These are phyloP conservation scores for Cryphonectria carpinicola DNA, from an alignment of 2,329 filamentous ascomycete species.

Conservation along the genomic window DNA sequence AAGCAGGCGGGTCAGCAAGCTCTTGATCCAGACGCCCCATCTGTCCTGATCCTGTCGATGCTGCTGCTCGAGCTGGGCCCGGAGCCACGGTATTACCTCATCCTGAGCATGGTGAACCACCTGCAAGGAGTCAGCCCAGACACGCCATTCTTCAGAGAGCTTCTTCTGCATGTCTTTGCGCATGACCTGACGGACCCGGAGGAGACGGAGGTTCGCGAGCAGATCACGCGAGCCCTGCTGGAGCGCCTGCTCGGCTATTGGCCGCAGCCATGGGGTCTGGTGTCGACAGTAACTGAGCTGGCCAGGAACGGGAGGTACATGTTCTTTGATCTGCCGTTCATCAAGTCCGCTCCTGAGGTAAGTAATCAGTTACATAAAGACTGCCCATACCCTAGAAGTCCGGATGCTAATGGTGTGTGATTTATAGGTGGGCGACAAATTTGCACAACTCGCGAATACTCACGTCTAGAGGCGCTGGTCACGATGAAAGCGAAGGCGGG, in stretches of 20 bases:
- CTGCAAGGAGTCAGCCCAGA: slow-evolving; percentile 87
- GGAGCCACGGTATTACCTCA: slow-evolving; percentile 81
- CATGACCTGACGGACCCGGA: slow-evolving; percentile 74
- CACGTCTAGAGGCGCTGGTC: slow-evolving; percentile 2
- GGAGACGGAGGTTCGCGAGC: slow-evolving; percentile 82
- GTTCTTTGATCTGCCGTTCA: slow-evolving; percentile 91
- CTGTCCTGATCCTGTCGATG: slow-evolving; percentile 74
- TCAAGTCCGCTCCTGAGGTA: slow-evolving; percentile 89
- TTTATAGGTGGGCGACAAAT: slow-evolving; percentile 12
- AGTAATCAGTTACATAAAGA: slow-evolving; percentile 30
- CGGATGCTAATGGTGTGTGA: background rate
- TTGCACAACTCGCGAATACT: slow-evolving; percentile 1
- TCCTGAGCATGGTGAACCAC: slow-evolving; percentile 87
- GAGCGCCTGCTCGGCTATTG: slow-evolving; percentile 88
- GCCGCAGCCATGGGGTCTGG: slow-evolving; percentile 93
- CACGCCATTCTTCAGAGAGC: slow-evolving; percentile 90
- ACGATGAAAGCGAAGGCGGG: background rate
- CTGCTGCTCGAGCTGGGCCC: slow-evolving; percentile 75
- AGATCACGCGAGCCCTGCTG: slow-evolving; percentile 85
- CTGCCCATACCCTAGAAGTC: background rate
- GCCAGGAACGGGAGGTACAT: slow-evolving; percentile 88
- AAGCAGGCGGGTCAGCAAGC: slow-evolving; percentile 63
- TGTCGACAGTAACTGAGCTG: slow-evolving; percentile 85
- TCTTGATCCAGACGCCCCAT: slow-evolving; percentile 67
- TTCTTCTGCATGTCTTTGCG: slow-evolving; percentile 83